phyloP scores from a whole-genome alignment of 2,329 filamentous ascomycete genomes.

The Knoxdaviesia proteae region DNA sequence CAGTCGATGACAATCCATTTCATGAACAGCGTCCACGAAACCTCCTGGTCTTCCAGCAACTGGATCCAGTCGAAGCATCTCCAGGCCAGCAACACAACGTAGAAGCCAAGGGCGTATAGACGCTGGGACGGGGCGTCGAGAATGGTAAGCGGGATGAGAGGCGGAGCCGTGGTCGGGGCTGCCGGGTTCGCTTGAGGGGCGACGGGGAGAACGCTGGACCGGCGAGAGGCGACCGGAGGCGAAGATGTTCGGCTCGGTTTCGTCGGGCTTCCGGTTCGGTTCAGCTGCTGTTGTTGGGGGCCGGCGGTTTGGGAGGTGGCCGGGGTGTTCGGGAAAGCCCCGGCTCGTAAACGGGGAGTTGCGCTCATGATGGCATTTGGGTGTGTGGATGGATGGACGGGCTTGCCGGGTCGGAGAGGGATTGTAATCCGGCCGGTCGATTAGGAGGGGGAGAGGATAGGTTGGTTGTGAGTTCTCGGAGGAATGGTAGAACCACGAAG shows the following conservation, averaged over 20 bases:
- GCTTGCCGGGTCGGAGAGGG: no score
- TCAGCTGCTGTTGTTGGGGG: background rate
- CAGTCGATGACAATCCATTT: slow-evolving; percentile 89
- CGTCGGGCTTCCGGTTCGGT: background rate
- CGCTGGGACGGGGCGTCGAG: slow-evolving; percentile 84
- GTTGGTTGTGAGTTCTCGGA: no score
- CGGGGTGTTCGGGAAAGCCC: slow-evolving; percentile 4
- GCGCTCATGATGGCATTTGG: no score
- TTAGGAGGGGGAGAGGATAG: no score
- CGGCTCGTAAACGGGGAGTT: background rate
- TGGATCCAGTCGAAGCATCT: slow-evolving; percentile 71
- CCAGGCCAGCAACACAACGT: slow-evolving; percentile 57
- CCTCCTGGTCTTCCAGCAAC: slow-evolving; percentile 59
- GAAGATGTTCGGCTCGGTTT: slow-evolving; percentile 1
- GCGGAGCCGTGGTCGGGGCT: slow-evolving; percentile 17
- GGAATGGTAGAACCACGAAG: no score
- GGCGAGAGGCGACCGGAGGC: background rate
- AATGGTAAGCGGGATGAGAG: slow-evolving; percentile 60
- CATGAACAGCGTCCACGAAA: slow-evolving; percentile 75
- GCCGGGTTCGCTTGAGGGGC: slow-evolving; percentile 18
- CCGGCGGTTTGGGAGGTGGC: no score
- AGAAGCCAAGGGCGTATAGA: slow-evolving; percentile 68
- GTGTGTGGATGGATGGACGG: no score
- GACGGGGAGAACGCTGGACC: slow-evolving; percentile 17
- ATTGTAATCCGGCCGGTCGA: no score